Evolutionary conservation across 441 rosid species (phyloP).

Genomic region (Pelargonium australe): DNA sequence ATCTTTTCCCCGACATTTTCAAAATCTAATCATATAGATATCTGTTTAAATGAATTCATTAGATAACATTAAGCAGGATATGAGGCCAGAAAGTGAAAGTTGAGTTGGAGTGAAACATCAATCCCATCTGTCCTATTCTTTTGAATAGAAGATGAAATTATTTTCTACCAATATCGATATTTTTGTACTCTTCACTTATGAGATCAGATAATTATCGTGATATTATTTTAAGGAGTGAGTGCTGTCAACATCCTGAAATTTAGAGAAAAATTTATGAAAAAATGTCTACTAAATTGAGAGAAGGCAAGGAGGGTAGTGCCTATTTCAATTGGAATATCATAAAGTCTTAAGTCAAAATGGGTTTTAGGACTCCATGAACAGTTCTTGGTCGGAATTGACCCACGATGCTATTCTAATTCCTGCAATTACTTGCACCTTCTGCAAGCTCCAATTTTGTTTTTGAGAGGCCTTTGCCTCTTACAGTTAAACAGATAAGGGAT

Average conservation of each 20-base stretch:
- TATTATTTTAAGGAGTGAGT: neutral
- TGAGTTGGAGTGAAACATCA: constrained; percentile 1
- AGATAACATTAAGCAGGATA: neutral
- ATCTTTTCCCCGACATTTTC: neutral
- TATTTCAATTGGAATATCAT: neutral
- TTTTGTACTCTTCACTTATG: neutral
- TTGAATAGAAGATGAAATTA: neutral
- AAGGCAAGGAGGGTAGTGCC: neutral
- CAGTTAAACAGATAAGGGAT: constrained; percentile 1
- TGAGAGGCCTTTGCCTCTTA: neutral
- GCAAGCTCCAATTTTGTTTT: neutral
- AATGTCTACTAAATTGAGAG: neutral
- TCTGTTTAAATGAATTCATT: neutral
- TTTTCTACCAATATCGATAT: neutral
- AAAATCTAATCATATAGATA: neutral
- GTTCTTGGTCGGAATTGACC: constrained; percentile 1
- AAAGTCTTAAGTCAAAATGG: neutral
- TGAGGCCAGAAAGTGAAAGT: neutral
- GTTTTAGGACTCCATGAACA: constrained; percentile 3
- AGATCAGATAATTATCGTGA: neutral
- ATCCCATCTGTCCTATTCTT: neutral
- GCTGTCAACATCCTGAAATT: neutral
- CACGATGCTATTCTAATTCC: neutral
- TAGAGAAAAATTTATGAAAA: neutral
- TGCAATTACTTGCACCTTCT: neutral